Conservation (phyloP, 177 flowering plant genomes). For the Vitis hybrid region DNA sequence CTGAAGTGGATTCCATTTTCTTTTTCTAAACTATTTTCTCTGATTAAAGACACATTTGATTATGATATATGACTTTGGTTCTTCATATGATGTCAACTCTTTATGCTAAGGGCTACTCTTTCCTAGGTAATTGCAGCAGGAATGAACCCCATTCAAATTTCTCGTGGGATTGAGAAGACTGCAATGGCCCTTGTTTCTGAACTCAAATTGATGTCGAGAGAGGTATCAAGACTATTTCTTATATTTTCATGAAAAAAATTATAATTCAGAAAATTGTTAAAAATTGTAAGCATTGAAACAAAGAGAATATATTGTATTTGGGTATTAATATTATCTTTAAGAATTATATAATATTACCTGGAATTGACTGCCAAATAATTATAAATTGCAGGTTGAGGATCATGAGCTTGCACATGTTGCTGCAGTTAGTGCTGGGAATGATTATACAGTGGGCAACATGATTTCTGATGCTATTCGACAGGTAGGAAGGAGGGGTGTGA, state of each 20-base stretch:
- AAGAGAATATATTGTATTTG: background rate
- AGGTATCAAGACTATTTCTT: conserved; percentile 36
- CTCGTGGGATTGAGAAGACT: conserved; percentile 83
- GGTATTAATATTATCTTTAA: no score
- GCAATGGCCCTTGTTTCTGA: conserved; percentile 76
- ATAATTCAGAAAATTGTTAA: background rate
- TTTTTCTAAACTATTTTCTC: background rate
- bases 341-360: background rate
- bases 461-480: conserved; percentile 61
- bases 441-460: conserved; percentile 75
- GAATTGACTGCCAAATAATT: background rate
- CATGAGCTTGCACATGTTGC: conserved; percentile 84
- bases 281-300: background rate
- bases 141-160: conserved; percentile 71
- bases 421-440: conserved; percentile 93
- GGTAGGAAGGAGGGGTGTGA: conserved; percentile 76
- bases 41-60: background rate
- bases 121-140: conserved; percentile 80
- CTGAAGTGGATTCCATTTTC: background rate
- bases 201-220: conserved; percentile 78
- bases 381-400: conserved; percentile 69
- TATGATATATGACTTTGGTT: background rate
- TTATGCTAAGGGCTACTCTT: background rate
- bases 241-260: no score
- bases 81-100: conserved; percentile 1